A percentile compares a stretch with the other conserved stretches of the same genome.
These are phyloP conservation scores for Diaporthe humulicola DNA, from an alignment of 2,329 filamentous ascomycete genomes.

Conservation along the genomic window DNA sequence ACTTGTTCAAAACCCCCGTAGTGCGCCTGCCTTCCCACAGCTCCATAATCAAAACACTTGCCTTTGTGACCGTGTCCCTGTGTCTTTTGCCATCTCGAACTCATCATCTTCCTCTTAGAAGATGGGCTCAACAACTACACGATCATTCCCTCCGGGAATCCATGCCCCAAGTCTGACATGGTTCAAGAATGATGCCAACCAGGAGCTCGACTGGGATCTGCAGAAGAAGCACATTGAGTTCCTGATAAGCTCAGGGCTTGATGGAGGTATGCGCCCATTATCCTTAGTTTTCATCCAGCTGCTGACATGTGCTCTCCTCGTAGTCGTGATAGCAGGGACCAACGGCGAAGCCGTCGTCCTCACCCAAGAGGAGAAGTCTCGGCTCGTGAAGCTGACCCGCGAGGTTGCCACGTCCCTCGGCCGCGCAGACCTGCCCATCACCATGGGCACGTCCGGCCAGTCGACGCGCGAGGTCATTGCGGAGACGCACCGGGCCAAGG, in stretches of 20 bases:
- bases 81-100: not conserved
- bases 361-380: slow-evolving; percentile 72
- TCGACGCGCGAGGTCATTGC: slow-evolving; percentile 76
- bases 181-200: slow-evolving; percentile 60
- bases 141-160: slow-evolving; percentile 62
- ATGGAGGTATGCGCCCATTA: slow-evolving; percentile 56
- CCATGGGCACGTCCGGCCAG: slow-evolving; percentile 75
- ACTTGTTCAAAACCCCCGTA: not conserved
- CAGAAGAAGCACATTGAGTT: slow-evolving; percentile 67
- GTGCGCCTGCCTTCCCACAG: not conserved
- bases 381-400: slow-evolving; percentile 72
- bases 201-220: slow-evolving; percentile 68
- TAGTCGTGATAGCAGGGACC: slow-evolving; percentile 76
- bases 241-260: slow-evolving; percentile 64
- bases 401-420: slow-evolving; percentile 69
- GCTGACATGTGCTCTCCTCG: slow-evolving; percentile 36
- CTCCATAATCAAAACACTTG: not conserved
- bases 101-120: not conserved
- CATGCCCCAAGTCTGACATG: slow-evolving; percentile 70
- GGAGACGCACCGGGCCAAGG: slow-evolving; percentile 72
- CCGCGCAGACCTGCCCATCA: slow-evolving; percentile 70
- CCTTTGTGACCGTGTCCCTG: not conserved
- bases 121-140: slow-evolving; percentile 34
- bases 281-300: not conserved
- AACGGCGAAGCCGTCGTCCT: slow-evolving; percentile 82